These are phyloP conservation scores for Erysiphe pisi DNA, from an alignment of 2,329 filamentous ascomycete species.

Conservation along the genomic window DNA sequence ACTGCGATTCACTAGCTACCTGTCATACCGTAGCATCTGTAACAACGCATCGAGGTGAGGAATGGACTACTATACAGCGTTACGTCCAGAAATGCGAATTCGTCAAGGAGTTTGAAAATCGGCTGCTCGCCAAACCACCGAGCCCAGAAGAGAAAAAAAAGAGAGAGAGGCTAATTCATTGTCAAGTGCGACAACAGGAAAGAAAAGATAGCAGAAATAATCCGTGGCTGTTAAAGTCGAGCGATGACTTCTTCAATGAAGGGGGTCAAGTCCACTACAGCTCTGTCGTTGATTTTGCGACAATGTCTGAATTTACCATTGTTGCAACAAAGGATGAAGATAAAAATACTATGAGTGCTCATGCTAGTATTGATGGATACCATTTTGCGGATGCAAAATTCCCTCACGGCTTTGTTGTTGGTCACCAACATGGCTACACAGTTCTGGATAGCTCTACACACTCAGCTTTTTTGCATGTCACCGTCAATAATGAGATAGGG, in stretches of 20 bases:
- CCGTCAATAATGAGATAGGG: constrained; percentile 54
- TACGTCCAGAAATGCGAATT: constrained; percentile 80
- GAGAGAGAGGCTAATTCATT: constrained; percentile 43
- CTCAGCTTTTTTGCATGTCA: constrained; percentile 87
- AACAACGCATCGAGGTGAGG: constrained; percentile 66
- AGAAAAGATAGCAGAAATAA: constrained; percentile 53
- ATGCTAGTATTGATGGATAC: constrained; percentile 74
- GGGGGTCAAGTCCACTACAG: constrained; percentile 52
- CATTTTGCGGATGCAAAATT: constrained; percentile 76
- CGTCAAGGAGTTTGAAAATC: constrained; percentile 53
- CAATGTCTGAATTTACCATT: constrained; percentile 94
- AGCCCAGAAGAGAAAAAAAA: constrained; percentile 42
- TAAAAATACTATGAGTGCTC: constrained; percentile 58
- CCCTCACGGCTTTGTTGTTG: constrained; percentile 70
- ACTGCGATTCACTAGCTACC: constrained; percentile 48
- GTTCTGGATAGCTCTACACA: constrained; percentile 92
- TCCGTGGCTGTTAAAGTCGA: constrained; percentile 60
- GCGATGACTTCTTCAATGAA: constrained; percentile 63
- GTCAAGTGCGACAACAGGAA: constrained; percentile 52
- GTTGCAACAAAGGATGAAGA: constrained; percentile 61
- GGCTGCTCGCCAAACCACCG: constrained; percentile 32
- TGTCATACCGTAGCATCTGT: constrained; percentile 68
- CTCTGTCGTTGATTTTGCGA: constrained; percentile 75
- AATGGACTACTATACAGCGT: constrained; percentile 64
- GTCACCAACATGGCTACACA: constrained; percentile 74